Base-by-base conservation (phyloP, 192 early-diverging fungal genomes). In the Backusella psychrophila region DNA sequence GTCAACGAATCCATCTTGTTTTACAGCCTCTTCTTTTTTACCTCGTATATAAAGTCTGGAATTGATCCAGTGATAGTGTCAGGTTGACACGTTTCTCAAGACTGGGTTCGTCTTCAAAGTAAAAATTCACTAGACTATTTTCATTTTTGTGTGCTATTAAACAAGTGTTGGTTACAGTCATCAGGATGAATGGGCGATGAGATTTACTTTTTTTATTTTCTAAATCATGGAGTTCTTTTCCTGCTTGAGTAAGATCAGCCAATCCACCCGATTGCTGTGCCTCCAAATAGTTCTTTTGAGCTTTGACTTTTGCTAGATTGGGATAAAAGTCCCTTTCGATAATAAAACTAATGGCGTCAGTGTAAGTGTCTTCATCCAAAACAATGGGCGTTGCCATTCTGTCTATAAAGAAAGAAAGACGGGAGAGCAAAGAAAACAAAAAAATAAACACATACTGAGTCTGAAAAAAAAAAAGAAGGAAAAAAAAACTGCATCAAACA, bases 301-400 rank as follows among this genome's bases (percentile, higher is more conserved):
- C 67, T 73, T 85, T 84, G n/a, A 90, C 78, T 42, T 86, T 88
- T 42, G 89, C 84, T 21, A 95, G 82, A 65, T 91, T 80, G 5
- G 95, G 95, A 67, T 93, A 96, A 73, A 93, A 96, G 77, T 96
- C 95, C 11, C 94, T 79, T 73, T 95, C 87, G 74, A 96, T 95
- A 71, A 96, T 94, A 38, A 88, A 84, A 66, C 88, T 89, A 39
- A 96, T 84, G 12, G 89, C 89, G 8, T 90, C 88, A 17, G 92
- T 89, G 76, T 96, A 95, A 38, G 83, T 86, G 66, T 96, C 94
- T 79, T 96, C 94, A 63, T 95, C 94, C 0, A 95, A 83, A 46
- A 91, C 76, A 1, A 71, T 38, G 14, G 80, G 72, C 23, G 44
- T 73, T 34, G 72, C 29, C 70, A 73, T 78, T 33, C 33, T 31